A percentile compares a stretch with the other conserved stretches of the same genome.
These are phyloP conservation scores for Xerocomus potaroensis DNA, from an alignment of 768 basidiomycete species.

Conservation along the genomic window DNA sequence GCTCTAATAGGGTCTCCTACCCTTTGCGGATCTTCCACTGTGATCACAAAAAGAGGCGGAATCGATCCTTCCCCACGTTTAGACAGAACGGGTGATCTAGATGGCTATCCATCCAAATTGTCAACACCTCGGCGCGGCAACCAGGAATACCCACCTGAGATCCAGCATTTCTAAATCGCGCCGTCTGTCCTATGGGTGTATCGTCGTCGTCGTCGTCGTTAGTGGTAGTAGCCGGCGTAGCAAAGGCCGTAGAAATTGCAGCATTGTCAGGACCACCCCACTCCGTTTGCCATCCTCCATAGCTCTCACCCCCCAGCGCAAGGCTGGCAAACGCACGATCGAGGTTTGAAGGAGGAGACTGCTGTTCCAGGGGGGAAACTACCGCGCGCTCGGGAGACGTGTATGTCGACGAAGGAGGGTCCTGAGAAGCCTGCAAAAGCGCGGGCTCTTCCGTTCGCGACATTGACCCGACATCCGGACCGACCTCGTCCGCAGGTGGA, in stretches of 20 bases:
- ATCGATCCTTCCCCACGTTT: conserved; percentile 41
- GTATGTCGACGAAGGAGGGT: conserved; percentile 5
- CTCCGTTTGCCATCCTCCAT: conserved; percentile 52
- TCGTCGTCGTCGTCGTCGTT: conserved; percentile 59
- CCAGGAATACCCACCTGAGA: conserved; percentile 15
- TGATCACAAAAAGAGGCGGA: conserved; percentile 75
- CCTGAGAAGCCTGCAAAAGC: conserved; percentile 8
- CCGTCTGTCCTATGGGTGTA: conserved; percentile 55
- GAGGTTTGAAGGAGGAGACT: conserved; percentile 16
- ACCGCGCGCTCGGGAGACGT: conserved; percentile 26
- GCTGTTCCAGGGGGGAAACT: conserved; percentile 29
- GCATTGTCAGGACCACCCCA: conserved; percentile 35
- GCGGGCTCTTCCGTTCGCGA: conserved; percentile 13
- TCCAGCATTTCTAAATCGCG: conserved; percentile 27
- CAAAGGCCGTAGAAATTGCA: conserved; percentile 13
- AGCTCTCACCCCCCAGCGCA: conserved; percentile 43
- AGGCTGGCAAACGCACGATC: conserved; percentile 41
- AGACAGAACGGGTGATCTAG: conserved; percentile 12
- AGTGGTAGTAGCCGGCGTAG: conserved; percentile 22
- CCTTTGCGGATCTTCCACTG: conserved; percentile 95
- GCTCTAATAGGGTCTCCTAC: conserved; percentile 94
- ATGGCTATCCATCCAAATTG: conserved; percentile 6
- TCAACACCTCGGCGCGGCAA: conserved; percentile 1
- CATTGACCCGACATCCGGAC: conserved; percentile 10
- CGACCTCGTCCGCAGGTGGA: conserved; percentile 30